Conservation (phyloP, 1,284 basidiomycete species). For the Papiliotrema nemorosa region DNA sequence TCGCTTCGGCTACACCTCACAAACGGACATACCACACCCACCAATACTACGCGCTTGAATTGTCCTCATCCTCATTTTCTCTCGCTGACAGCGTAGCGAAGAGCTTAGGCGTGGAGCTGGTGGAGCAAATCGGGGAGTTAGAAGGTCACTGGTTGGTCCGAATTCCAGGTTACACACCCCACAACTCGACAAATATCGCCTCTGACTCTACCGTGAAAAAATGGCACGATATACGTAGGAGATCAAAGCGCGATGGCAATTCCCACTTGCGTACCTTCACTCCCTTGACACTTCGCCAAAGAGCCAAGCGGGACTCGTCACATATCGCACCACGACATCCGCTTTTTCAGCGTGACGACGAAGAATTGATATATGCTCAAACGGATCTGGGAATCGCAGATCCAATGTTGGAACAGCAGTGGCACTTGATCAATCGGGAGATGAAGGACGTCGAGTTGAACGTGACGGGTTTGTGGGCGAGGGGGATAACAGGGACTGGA, state of each 20-base stretch:
- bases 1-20: constrained; percentile 17
- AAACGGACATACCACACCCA: constrained; percentile 64
- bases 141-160: constrained; percentile 81
- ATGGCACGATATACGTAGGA: constrained; percentile 20
- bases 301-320: constrained; percentile 19
- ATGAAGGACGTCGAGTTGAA: constrained; percentile 54
- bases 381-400: constrained; percentile 67
- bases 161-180: constrained; percentile 29
- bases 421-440: constrained; percentile 64
- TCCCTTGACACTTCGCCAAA: constrained; percentile 18
- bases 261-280: constrained; percentile 14
- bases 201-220: constrained; percentile 27
- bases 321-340: constrained; percentile 40
- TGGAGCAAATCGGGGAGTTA: constrained; percentile 84
- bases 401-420: constrained; percentile 82
- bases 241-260: constrained; percentile 19
- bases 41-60: constrained; percentile 60
- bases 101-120: constrained; percentile 73
- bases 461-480: constrained; percentile 58
- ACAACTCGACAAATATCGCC: constrained; percentile 42
- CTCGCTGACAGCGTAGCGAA: constrained; percentile 51
- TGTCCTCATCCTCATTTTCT: constrained; percentile 56
- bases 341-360: constrained; percentile 49
- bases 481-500: constrained; percentile 80
- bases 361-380: constrained; percentile 51